A percentile compares a stretch with the other conserved stretches of the same genome.
Conservation (phyloP, 805 yeast genomes). For the Lachancea kluyveri region DNA sequence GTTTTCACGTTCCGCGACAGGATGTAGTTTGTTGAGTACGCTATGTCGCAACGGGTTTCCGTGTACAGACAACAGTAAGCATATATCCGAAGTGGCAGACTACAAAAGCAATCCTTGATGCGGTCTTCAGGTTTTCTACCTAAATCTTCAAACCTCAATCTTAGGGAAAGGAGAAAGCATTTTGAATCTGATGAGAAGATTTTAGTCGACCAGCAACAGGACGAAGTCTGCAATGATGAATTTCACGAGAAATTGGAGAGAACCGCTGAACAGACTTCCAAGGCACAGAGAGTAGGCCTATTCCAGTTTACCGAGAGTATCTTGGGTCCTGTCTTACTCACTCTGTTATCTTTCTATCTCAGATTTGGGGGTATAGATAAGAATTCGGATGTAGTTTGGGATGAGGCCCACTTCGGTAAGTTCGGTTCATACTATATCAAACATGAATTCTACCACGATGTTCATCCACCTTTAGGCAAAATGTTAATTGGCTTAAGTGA, state of each 20-base stretch:
- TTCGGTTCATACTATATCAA: slow-evolving; percentile 87
- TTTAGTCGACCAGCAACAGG: too few relatives aligned
- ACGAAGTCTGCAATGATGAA: neutral
- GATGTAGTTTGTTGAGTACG: too few relatives aligned
- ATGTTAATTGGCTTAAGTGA: slow-evolving; percentile 88
- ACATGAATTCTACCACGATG: slow-evolving; percentile 91
- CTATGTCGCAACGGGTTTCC: too few relatives aligned
- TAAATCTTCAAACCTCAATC: slow-evolving; percentile 8
- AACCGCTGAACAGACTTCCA: neutral
- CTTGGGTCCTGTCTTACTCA: slow-evolving; percentile 48
- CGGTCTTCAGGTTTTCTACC: slow-evolving; percentile 8
- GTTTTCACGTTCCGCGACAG: too few relatives aligned
- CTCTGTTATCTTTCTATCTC: slow-evolving; percentile 61
- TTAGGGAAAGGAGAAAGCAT: slow-evolving; percentile 8
- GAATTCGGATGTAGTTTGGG: slow-evolving; percentile 85
- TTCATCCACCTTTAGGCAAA: slow-evolving; percentile 96
- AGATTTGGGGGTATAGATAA: slow-evolving; percentile 71
- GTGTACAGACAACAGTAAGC: neutral
- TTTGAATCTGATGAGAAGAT: slow-evolving; percentile 1
- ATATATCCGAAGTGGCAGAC: neutral
- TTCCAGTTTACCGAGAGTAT: neutral
- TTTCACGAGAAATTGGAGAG: neutral
- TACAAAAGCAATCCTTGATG: too few relatives aligned
- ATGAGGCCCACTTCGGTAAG: slow-evolving; percentile 96
- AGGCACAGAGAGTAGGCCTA: neutral